These are phyloP conservation scores for Penicillium sclerotigenum DNA, from an alignment of 2,329 filamentous ascomycete genomes.

Conservation along the genomic window DNA sequence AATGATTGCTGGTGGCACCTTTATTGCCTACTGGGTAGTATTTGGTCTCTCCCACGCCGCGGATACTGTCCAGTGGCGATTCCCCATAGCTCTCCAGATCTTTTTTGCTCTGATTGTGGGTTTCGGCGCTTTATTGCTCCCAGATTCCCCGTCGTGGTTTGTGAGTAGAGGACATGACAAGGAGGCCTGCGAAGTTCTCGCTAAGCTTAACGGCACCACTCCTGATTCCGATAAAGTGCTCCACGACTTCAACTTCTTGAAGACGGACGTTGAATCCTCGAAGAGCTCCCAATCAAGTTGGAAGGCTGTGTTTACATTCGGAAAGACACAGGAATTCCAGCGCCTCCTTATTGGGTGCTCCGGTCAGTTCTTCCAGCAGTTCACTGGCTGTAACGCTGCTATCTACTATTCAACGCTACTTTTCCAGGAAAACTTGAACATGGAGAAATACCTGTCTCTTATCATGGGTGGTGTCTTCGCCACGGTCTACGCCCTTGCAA, in stretches of 20 bases:
- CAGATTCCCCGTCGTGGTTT: constrained; percentile 55
- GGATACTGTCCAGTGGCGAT: constrained; percentile 40
- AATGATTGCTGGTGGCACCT: constrained; percentile 33
- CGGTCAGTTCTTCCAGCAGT: constrained; percentile 42
- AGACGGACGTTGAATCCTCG: constrained; percentile 41
- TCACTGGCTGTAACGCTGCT: constrained; percentile 47
- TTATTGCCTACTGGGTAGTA: constrained; percentile 37
- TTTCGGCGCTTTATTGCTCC: constrained; percentile 33
- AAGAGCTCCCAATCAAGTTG: constrained; percentile 31
- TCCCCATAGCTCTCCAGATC: constrained; percentile 48
- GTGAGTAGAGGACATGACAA: constrained; percentile 49
- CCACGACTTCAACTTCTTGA: constrained; percentile 38
- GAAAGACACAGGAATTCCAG: constrained; percentile 34
- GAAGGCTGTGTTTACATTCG: constrained; percentile 27
- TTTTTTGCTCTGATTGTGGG: constrained; percentile 35
- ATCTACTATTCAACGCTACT: constrained; percentile 47
- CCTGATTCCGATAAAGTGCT: constrained; percentile 36
- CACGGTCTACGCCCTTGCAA: constrained; percentile 28
- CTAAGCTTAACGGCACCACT: constrained; percentile 40
- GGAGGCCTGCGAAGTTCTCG: constrained; percentile 48
- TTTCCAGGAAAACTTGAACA: constrained; percentile 41
- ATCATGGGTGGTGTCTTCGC: constrained; percentile 30
- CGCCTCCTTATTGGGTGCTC: constrained; percentile 31
- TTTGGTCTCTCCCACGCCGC: constrained; percentile 36
- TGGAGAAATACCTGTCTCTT: constrained; percentile 19